Evolutionary conservation across 306 rosid genomes (phyloP).

Genomic region (Macrotyloma uniflorum): DNA sequence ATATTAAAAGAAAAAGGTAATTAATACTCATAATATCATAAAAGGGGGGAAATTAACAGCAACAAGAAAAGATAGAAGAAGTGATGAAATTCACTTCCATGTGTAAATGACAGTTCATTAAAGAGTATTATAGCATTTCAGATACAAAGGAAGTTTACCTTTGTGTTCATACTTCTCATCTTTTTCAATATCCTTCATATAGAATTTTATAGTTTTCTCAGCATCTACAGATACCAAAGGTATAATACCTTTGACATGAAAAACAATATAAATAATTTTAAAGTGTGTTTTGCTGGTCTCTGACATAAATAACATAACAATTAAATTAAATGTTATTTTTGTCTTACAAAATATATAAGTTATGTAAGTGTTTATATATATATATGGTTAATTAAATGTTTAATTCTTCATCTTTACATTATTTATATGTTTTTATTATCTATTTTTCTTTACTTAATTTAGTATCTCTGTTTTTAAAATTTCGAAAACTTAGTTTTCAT

Average conservation of each 20-base stretch:
- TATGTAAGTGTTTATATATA: too few species aligned
- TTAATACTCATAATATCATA: too few species aligned
- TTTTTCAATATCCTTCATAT: background rate
- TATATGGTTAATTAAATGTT: background rate
- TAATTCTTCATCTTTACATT: background rate
- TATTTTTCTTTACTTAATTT: background rate
- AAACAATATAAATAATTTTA: background rate
- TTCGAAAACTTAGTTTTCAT: too few species aligned
- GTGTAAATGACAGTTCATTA: too few species aligned
- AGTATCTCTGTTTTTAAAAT: background rate
- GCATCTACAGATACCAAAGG: background rate
- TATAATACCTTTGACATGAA: slow-evolving; percentile 6
- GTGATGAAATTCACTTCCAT: too few species aligned
- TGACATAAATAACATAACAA: background rate
- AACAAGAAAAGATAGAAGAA: too few species aligned
- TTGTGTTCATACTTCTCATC: background rate
- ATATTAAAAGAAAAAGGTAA: too few species aligned
- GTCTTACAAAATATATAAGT: background rate
- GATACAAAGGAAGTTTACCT: background rate
- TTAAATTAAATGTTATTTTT: background rate
- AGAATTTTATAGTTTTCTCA: background rate
- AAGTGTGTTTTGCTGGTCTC: background rate
- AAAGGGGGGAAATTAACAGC: too few species aligned
- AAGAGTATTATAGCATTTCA: too few species aligned
- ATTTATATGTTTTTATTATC: background rate